phyloP scores from a whole-genome alignment of 495 filamentous ascomycete genomes.

The Barbatosphaeria neglecta region DNA sequence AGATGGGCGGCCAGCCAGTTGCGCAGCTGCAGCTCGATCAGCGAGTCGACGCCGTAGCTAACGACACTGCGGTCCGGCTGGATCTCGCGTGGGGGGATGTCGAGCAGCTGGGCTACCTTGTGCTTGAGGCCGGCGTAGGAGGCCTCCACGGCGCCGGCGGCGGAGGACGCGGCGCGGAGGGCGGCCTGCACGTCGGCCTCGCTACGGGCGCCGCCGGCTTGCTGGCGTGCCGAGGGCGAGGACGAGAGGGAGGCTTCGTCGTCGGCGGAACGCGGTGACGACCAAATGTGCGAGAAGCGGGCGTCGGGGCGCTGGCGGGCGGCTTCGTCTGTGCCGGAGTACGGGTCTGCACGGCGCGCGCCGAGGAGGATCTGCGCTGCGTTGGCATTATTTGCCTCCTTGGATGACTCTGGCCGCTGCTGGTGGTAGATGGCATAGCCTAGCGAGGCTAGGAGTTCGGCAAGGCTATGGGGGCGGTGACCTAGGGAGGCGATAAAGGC shows the following conservation, averaged over 20 bases:
- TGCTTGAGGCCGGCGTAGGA: slow-evolving; percentile 5
- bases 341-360: not conserved
- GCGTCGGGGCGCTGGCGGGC: not conserved
- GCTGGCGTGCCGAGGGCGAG: not conserved
- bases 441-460: slow-evolving; percentile 1
- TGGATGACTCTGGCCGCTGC: no score
- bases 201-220: not conserved
- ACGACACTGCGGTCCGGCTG: slow-evolving; percentile 9
- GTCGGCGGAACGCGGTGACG: not conserved
- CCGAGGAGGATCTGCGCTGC: not conserved
- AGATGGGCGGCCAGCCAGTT: slow-evolving; percentile 14
- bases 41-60: slow-evolving; percentile 26
- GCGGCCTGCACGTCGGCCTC: slow-evolving; percentile 1
- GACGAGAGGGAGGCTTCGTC: not conserved
- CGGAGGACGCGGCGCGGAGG: not conserved
- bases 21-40: slow-evolving; percentile 26
- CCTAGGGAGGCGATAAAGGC: not conserved
- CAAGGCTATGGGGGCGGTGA: not conserved
- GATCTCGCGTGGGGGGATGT: slow-evolving; percentile 15
- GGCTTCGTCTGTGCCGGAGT: not conserved
- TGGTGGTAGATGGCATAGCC: slow-evolving; percentile 1
- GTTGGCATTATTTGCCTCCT: not conserved
- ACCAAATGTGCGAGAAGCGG: slow-evolving; percentile 3
- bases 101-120: slow-evolving; percentile 12
- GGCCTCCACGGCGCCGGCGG: slow-evolving; percentile 1